Base-by-base conservation (phyloP, 2,329 filamentous ascomycete species). In the Lecanicillium sp. region DNA sequence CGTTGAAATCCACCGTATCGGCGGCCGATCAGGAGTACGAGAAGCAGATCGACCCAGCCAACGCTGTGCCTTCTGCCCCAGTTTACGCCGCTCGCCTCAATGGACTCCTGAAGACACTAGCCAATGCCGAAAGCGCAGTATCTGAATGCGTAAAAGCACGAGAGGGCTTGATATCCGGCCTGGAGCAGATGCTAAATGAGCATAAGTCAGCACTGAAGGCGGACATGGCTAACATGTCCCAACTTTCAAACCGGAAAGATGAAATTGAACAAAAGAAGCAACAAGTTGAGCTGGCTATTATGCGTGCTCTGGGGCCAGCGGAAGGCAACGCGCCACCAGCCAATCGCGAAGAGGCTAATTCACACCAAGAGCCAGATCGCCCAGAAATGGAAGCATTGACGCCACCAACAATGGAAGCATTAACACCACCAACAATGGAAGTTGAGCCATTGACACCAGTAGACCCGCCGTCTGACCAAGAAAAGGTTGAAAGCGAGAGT, bases 71-170 rank as follows among this genome's bases (percentile, higher is more conserved):
- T 0, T 84, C 87, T 0, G 82, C 89, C 1, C 89, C 92, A 1
- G 89, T 98, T 15, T 87, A 94, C 55, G 92, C 92, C 2, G 90
- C 90, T 12, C 83, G 87, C 19, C 75, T 98, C 8, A 89, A 86
- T 47, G 84, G 87, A 3, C 71, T 98, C n/a, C 73, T 97, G 39
- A 96, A 92, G 66, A 84, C 81, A 6, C 73, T 98, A 14, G 87
- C 87, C 15, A 86, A 78, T 46, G 92, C 92, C 4, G 89, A 98
- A 61, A 86, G 79, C 39, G 88, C 90, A 1, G 84, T 97, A 2
- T 81, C 85, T 3, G 87, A 95, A 52, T 87, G 84, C 49, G 87
- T 98, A 56, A 89, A 90, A 56, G 87, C 88, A 3, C 81, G 92
- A 12, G 77, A 79, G 47, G 75, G 78, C 9, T 72, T 98, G 19